Conservation (phyloP, 345 rosid genomes). For the Euphorbia peplus region DNA sequence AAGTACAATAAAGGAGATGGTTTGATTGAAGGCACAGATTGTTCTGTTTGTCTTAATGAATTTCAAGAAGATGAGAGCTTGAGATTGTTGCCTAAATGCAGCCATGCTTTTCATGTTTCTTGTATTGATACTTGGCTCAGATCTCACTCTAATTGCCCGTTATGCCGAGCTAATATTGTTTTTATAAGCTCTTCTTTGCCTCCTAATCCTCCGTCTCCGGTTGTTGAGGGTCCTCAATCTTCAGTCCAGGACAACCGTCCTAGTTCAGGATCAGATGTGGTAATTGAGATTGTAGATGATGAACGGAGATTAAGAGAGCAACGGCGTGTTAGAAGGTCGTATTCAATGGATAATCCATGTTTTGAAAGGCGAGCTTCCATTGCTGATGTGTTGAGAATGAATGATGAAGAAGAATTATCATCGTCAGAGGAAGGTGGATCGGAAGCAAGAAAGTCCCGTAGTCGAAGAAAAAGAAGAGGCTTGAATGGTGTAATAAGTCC, state of each 20-base stretch:
- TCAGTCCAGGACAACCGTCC: background rate
- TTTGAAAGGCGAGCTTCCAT: conserved; percentile 27
- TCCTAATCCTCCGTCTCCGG: no score
- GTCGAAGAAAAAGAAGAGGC: conserved; percentile 29
- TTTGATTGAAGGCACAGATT: conserved; percentile 57
- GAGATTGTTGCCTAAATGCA: conserved; percentile 83
- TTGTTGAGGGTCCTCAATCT: background rate
- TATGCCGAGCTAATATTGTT: conserved; percentile 69
- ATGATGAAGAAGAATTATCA: conserved; percentile 28
- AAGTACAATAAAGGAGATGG: conserved; percentile 58
- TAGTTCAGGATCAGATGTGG: conserved; percentile 22
- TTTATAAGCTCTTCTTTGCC: conserved; percentile 32
- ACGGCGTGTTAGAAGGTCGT: conserved; percentile 33
- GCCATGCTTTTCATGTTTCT: conserved; percentile 72
- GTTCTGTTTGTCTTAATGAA: conserved; percentile 88
- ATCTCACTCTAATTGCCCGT: conserved; percentile 83
- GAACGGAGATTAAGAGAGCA: no score
- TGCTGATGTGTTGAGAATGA: conserved; percentile 39
- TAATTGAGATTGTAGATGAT: conserved; percentile 43
- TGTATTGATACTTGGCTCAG: conserved; percentile 92
- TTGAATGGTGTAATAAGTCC: no score
- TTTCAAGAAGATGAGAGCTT: conserved; percentile 68
- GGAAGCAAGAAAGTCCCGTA: conserved; percentile 25
- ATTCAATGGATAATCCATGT: conserved; percentile 58
- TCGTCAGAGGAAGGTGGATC: conserved; percentile 26